Percentiles rank a stretch among this genome's conserved stretches.
These are phyloP conservation scores for Casuarina cunninghamiana DNA, from an alignment of 306 rosid genomes.

Conservation along the genomic window DNA sequence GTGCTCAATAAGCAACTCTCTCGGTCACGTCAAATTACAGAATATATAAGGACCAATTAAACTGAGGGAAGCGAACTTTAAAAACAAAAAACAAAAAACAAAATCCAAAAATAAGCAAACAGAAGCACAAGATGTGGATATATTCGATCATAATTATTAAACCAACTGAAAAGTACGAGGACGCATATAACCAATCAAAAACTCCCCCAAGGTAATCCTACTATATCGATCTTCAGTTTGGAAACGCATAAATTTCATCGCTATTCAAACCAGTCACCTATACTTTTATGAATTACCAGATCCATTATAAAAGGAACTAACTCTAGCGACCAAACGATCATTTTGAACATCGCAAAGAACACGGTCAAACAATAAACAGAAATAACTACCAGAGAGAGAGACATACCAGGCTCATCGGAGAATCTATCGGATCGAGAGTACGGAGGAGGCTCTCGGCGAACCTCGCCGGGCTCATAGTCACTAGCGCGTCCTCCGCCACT, in stretches of 20 bases:
- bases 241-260: neutral
- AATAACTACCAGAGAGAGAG: neutral
- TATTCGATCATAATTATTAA: neutral
- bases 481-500: constrained; percentile 40
- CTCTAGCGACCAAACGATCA: neutral
- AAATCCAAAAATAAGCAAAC: neutral
- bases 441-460: constrained; percentile 46
- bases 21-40: neutral
- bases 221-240: constrained; percentile 9
- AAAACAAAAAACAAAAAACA: neutral
- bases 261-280: neutral
- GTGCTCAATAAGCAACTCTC: neutral
- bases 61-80: neutral
- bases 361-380: neutral
- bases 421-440: constrained; percentile 49
- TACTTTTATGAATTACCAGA: neutral
- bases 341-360: neutral
- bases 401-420: constrained; percentile 47
- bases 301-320: neutral
- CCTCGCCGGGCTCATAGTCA: constrained; percentile 60
- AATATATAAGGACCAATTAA: neutral
- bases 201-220: neutral
- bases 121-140: neutral
- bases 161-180: neutral
- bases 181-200: neutral